Evolutionary conservation across 257 asterid genomes (phyloP), one percentile per base, ranked within the genome.

Genomic region (Ilex aquifolium): DNA sequence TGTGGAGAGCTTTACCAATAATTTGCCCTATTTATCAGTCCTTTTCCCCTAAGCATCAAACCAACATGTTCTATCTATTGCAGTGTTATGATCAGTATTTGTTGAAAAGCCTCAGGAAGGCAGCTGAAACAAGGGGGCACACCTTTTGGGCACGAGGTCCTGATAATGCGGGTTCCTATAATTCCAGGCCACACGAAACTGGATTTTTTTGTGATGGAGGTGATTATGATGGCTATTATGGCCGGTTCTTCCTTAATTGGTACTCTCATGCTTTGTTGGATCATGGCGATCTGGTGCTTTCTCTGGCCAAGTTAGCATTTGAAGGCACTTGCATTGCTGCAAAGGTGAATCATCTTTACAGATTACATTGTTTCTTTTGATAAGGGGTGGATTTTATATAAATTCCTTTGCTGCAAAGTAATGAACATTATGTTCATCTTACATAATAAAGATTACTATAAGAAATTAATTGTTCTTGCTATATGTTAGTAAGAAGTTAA

Each of bases 201-300:
- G 84, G 85, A 54, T 84, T 84, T 72, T 84, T 84, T 78, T 81
- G 88, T 71, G 88, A 81, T 46, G 85, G 88, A 60, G 88, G 91
- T 66, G 91, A 84, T 62, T 84, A 81, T 61, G 82, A 84, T 77
- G 85, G 88, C 74, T 81, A 76, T 64, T 78, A 84, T 31, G 91
- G 91, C 63, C 74, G 82, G 68, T 84, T 84, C 72, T 84, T 84
- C 69, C 80, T 84, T 31, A 71, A 68, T 52, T 84, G 91, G 91
- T 84, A 84, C 73, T 79, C 91, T 63, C 85, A 77, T 71, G 65
- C 65, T 68, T 72, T 84, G 65, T 74, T 84, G 48, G 84, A 84
- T 55, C 91, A 84, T 57, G 80, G 80, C 44, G 88, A 84, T 72
- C 78, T 71, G 69, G 85, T 84, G 60, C 88, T 84, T 49, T 81